Conservation (phyloP, 1,284 basidiomycete genomes). For the Sparassis latifolia region DNA sequence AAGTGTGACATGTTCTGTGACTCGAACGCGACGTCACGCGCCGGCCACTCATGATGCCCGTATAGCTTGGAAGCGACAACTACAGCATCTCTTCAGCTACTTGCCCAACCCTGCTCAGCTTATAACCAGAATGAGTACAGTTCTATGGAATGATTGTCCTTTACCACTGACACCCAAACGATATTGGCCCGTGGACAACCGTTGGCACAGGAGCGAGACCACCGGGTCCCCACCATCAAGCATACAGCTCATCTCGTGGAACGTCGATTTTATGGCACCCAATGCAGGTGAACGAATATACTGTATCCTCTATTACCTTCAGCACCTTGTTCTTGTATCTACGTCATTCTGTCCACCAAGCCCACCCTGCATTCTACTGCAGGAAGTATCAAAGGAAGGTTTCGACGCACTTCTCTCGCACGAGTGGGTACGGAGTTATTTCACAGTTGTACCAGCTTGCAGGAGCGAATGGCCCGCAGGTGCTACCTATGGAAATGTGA, state of each 20-base stretch:
- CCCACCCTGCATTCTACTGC: constrained; percentile 56
- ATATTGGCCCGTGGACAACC: constrained; percentile 3
- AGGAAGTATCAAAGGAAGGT: constrained; percentile 48
- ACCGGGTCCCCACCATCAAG: constrained; percentile 28
- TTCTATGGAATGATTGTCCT: not conserved
- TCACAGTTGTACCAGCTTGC: constrained; percentile 47
- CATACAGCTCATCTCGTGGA: constrained; percentile 59
- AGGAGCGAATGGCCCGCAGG: constrained; percentile 43
- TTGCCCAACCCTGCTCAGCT: no score
- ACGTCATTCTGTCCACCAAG: constrained; percentile 27
- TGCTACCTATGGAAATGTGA: constrained; percentile 53
- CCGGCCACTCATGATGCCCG: no score
- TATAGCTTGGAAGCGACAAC: no score
- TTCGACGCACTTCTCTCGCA: constrained; percentile 43
- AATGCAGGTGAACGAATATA: constrained; percentile 36
- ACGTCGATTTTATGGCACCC: constrained; percentile 44
- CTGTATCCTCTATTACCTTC: constrained; percentile 47
- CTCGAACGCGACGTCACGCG: no score
- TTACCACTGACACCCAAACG: not conserved
- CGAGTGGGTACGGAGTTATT: constrained; percentile 55
- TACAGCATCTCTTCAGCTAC: no score
- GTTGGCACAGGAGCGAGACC: constrained; percentile 9
- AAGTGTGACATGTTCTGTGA: no score
- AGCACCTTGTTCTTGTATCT: constrained; percentile 38
- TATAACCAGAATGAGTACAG: no score